Conservation (phyloP, 805 yeast genomes). For the Jamesozyma piceae region DNA sequence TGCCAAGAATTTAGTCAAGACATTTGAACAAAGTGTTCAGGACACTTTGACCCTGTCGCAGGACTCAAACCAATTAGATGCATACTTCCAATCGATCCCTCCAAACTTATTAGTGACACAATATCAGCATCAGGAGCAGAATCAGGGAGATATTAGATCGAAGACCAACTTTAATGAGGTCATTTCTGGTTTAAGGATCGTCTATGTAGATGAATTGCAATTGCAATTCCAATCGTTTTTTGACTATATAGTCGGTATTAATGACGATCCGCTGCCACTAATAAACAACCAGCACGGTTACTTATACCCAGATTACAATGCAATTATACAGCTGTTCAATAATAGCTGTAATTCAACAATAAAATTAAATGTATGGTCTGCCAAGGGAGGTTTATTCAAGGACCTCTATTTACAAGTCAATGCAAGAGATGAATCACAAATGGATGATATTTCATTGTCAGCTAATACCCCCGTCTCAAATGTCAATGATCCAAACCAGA, state of each 20-base stretch:
- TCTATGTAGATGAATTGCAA: constrained; percentile 41
- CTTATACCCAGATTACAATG: constrained; percentile 36
- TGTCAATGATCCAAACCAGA: constrained; percentile 5
- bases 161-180: constrained; percentile 15
- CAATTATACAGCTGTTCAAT: constrained; percentile 23
- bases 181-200: constrained; percentile 48
- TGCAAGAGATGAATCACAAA: constrained; percentile 22
- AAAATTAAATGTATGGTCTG: constrained; percentile 66
- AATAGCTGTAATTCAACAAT: constrained; percentile 17
- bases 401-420: constrained; percentile 30
- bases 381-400: constrained; percentile 65
- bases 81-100: constrained; percentile 31
- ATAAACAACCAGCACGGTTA: constrained; percentile 28
- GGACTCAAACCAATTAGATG: constrained; percentile 26
- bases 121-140: neutral
- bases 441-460: constrained; percentile 22
- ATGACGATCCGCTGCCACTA: constrained; percentile 52
- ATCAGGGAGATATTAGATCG: neutral
- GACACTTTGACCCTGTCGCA: constrained; percentile 32
- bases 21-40: constrained; percentile 38
- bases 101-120: constrained; percentile 25
- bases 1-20: constrained; percentile 53
- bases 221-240: constrained; percentile 74
- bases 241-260: constrained; percentile 75
- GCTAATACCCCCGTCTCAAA: constrained; percentile 15